A percentile compares a stretch with the other conserved stretches of the same genome.
Evolutionary conservation across 1,284 basidiomycete species (phyloP).

Genomic region (Ceratobasidium sp.): DNA sequence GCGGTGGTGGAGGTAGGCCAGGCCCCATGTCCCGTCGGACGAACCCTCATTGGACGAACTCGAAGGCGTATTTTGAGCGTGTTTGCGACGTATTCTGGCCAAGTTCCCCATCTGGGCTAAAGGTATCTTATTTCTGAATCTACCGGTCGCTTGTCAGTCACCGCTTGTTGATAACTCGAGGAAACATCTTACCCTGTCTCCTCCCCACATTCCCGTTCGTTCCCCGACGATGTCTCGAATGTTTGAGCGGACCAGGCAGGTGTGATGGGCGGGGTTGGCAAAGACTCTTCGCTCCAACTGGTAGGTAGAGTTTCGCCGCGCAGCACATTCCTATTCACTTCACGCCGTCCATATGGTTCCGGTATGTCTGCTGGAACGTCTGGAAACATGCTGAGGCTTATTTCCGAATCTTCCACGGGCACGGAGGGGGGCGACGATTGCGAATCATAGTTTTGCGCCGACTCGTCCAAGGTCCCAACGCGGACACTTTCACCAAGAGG

Average conservation of each 20-base stretch:
- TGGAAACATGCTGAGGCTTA: constrained; percentile 22
- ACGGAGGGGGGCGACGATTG: neutral
- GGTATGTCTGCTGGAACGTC: neutral
- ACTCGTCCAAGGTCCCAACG: neutral
- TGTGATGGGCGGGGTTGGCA: constrained; percentile 26
- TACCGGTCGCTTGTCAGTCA: neutral
- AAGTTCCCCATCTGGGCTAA: constrained; percentile 2
- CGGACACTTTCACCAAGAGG: neutral
- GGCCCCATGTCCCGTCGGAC: neutral
- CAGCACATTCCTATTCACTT: neutral
- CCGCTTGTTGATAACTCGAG: neutral
- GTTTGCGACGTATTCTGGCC: constrained; percentile 31
- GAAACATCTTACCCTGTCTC: neutral
- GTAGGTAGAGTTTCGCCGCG: neutral
- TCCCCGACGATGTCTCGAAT: constrained; percentile 6
- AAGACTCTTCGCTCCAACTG: neutral
- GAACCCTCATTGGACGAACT: constrained; percentile 8
- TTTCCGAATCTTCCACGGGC: neutral
- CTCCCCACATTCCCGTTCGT: neutral
- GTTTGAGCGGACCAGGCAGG: constrained; percentile 28
- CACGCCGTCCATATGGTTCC: neutral
- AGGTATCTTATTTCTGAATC: constrained; percentile 3
- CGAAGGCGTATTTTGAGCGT: constrained; percentile 12
- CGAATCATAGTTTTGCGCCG: neutral
- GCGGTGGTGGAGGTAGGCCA: neutral